These are phyloP conservation scores for Diutina pseudorugosa DNA, from an alignment of 1,139 yeast genomes.

Conservation along the genomic window DNA sequence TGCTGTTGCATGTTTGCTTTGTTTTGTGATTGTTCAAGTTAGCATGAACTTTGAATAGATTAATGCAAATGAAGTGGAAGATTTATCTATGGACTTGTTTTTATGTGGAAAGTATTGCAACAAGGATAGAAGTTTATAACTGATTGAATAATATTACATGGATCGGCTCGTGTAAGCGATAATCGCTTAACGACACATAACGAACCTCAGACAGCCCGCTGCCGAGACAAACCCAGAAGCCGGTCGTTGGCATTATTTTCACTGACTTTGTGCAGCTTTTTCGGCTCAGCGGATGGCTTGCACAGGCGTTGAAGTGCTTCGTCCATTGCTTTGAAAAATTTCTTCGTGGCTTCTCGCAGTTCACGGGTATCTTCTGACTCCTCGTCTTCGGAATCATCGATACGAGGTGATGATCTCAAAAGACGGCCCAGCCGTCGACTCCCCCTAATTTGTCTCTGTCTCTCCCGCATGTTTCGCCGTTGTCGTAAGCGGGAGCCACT, in stretches of 20 bases:
- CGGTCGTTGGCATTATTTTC: background rate
- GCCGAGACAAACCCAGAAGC: background rate
- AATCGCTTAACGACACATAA: background rate
- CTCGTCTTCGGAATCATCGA: background rate
- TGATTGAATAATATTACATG: too few species aligned
- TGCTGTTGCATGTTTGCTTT: too few species aligned
- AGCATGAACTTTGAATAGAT: too few species aligned
- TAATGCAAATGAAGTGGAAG: too few species aligned
- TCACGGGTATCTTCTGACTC: background rate
- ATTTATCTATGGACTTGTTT: too few species aligned
- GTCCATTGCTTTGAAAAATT: background rate
- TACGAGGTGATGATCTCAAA: background rate
- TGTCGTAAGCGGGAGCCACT: slow-evolving; percentile 6
- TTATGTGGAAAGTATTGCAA: too few species aligned
- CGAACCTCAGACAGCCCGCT: background rate
- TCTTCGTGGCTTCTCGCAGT: background rate
- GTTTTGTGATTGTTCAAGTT: too few species aligned
- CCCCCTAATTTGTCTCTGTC: background rate
- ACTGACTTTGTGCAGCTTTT: background rate
- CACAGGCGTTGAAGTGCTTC: background rate
- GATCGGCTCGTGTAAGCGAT: too few species aligned
- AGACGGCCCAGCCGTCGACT: slow-evolving; percentile 1
- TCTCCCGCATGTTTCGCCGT: background rate
- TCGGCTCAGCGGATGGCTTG: background rate
- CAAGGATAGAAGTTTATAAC: too few species aligned